Base-by-base conservation (phyloP, 2,329 filamentous ascomycete species). In the Microcyclospora tardicrescens region DNA sequence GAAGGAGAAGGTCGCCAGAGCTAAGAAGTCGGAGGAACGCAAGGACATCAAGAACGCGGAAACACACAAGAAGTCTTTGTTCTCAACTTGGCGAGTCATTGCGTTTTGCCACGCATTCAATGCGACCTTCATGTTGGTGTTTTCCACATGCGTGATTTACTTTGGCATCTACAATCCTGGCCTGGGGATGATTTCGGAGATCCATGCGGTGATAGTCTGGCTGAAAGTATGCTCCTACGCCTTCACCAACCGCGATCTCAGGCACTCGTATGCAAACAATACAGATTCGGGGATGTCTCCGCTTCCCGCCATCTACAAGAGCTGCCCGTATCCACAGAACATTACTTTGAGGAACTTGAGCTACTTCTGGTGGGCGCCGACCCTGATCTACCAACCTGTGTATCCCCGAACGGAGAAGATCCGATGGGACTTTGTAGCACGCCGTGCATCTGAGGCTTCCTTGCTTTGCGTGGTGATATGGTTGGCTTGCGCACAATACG, bases 341-440 rank as follows among this genome's bases (percentile, higher is more conserved):
- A 84, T 98, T 60, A 93, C 86, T 2, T 71, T 95, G 49, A 64
- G 71, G 36, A 98, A 96, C 57, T 67, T 98, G 16, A 76, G 75
- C 41, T 98, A 96, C 64, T 98, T 98, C 61, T 96, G 91, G 89
- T 89, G 87, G 79, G 91, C 89, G 0, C 91, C 91, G 0, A 98
- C 91, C 0, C 71, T 98, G 37, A 81, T 96, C 33, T 98, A 98
- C 60, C 91, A 98, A 65, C 91, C 91, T 1, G 85, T 91, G 11
- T 98, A 98, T 59, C 91, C 91, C 14, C 81, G 87, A 33, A 86
- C 84, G 5, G 67, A 76, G 8, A 74, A 72, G 40, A 84, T 95
- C 50, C 75, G 91, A 45, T 95, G 87, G 86, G 59, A 74, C 3
- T 98, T 94, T 57, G 84, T 96, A 30, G 65, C 74, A 41, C 95